Conservation (phyloP, 306 rosid species). For the apple (Malus domestica) region DNA sequence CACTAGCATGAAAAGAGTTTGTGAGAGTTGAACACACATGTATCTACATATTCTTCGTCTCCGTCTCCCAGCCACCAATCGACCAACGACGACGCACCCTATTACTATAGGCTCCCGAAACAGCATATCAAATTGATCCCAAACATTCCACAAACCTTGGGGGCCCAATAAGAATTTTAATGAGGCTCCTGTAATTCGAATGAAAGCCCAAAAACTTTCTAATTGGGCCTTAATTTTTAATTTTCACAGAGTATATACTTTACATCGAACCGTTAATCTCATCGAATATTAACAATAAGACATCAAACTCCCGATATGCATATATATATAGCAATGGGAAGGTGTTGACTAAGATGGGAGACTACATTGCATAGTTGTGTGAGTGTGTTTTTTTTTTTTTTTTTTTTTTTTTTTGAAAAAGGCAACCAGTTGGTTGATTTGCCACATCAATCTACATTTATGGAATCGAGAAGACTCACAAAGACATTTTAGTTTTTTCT, state of each 20-base stretch:
- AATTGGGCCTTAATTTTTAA: not conserved
- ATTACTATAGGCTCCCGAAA: not conserved
- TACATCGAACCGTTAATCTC: no score
- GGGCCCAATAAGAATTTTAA: not conserved
- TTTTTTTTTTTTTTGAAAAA: no score
- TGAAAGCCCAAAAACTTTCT: not conserved
- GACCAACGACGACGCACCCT: not conserved
- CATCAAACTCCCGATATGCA: no score
- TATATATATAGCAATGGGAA: no score
- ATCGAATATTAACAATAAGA: no score
- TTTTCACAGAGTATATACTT: no score
- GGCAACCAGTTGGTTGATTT: accelerated
- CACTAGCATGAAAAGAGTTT: no score
- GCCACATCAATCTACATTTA: accelerated
- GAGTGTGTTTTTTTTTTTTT: no score
- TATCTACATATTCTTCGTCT: no score
- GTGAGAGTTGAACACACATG: no score
- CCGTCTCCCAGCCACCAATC: not conserved
- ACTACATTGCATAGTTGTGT: no score
- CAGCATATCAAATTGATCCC: not conserved
- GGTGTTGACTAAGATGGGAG: no score
- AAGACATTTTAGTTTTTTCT: accelerated
- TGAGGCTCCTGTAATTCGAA: not conserved
- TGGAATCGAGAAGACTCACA: accelerated
- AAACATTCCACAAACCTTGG: conserved; percentile 15